A percentile compares a stretch with the other conserved stretches of the same genome.
Evolutionary conservation across 108 stramenopile species (phyloP).

Genomic region (Nitzschia inconspicua): DNA sequence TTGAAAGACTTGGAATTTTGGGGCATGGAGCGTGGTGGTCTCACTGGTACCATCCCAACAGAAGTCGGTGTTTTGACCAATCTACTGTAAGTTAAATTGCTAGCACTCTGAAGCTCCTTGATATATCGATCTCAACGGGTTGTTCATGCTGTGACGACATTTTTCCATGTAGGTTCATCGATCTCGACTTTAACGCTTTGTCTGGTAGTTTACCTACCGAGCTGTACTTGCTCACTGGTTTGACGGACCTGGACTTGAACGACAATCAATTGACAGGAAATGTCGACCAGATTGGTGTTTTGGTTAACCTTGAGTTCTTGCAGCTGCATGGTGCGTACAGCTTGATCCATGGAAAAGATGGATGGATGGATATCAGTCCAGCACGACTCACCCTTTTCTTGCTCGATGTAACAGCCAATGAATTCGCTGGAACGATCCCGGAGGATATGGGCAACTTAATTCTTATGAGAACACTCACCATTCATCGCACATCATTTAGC

Average conservation of each 20-base stretch:
- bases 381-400: too few species aligned
- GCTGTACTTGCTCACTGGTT: conserved; percentile 28
- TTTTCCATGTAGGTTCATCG: too few species aligned
- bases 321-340: too few species aligned
- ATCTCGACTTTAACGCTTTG: conserved; percentile 48
- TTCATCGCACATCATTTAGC: conserved; percentile 29
- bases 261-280: conserved; percentile 55
- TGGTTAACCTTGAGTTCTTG: conserved; percentile 40
- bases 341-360: too few species aligned
- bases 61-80: conserved; percentile 63
- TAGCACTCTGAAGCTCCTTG: too few species aligned
- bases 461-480: conserved; percentile 38
- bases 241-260: conserved; percentile 58
- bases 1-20: conserved; percentile 9
- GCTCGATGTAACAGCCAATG: conserved; percentile 24
- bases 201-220: conserved; percentile 41
- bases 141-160: neutral
- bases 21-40: conserved; percentile 48
- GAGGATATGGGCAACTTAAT: conserved; percentile 41
- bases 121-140: too few species aligned
- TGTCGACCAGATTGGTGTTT: conserved; percentile 46
- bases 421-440: conserved; percentile 59
- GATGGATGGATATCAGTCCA: neutral
- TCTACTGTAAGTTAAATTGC: too few species aligned
- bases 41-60: conserved; percentile 58